Evolutionary conservation across 306 rosid species (phyloP).

Genomic region (Prinsepia uniflora): DNA sequence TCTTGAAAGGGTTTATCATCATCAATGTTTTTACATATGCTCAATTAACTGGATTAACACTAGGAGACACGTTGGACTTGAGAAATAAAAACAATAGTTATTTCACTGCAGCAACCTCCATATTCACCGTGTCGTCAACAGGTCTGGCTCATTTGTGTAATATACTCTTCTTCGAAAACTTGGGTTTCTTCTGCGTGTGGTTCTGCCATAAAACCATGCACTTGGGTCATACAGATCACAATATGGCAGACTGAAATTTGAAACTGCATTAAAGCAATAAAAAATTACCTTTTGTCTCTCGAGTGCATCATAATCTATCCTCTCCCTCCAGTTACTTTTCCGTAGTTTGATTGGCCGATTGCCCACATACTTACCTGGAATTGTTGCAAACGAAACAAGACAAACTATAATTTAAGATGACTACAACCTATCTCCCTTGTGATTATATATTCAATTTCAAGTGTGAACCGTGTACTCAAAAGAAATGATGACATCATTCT

Average conservation of each 20-base stretch:
- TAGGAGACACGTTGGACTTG: background rate
- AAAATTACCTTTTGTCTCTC: constrained; percentile 70
- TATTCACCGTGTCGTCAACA: constrained; percentile 4
- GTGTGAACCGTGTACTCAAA: background rate
- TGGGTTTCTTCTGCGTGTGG: constrained; percentile 61
- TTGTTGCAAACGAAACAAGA: background rate
- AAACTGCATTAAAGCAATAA: background rate
- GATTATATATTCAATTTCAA: no score
- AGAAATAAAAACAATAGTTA: background rate
- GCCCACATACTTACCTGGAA: constrained; percentile 89
- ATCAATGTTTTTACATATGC: background rate
- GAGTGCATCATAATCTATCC: constrained; percentile 70
- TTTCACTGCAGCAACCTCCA: background rate
- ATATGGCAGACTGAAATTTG: background rate
- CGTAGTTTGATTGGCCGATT: constrained; percentile 91
- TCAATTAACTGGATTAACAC: background rate
- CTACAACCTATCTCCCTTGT: background rate
- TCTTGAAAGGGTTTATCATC: background rate
- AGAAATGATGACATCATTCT: background rate
- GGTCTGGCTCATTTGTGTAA: constrained; percentile 61
- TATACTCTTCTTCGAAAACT: constrained; percentile 67
- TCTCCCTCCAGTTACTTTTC: constrained; percentile 96
- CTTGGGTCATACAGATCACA: background rate
- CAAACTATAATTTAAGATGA: background rate
- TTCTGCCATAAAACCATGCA: constrained; percentile 39